A percentile compares a stretch with the other conserved stretches of the same genome.
phyloP scores from a whole-genome alignment of 192 early-diverging fungal species.

The Podila epigama region DNA sequence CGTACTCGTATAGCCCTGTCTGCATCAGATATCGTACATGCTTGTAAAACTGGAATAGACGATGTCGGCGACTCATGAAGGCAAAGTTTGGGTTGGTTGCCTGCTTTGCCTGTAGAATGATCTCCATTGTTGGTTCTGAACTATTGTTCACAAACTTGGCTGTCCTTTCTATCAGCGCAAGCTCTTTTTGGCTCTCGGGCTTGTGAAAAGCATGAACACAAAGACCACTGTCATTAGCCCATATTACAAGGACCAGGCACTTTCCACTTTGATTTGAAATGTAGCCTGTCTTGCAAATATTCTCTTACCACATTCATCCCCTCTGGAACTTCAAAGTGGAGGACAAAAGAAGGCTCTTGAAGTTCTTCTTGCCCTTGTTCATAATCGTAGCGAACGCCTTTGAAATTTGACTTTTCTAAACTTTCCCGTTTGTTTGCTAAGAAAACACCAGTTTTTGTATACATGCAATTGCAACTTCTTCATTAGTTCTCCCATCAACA shows the following conservation, averaged over 20 bases:
- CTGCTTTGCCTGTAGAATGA: slow-evolving; percentile 77
- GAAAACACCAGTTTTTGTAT: neutral
- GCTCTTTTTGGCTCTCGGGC: slow-evolving; percentile 64
- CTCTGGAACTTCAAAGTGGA: slow-evolving; percentile 60
- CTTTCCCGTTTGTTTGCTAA: slow-evolving; percentile 16
- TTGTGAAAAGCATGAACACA: slow-evolving; percentile 5
- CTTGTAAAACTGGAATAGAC: slow-evolving; percentile 75
- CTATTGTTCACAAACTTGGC: slow-evolving; percentile 70
- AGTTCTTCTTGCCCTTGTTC: slow-evolving; percentile 9
- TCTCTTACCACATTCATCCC: slow-evolving; percentile 53
- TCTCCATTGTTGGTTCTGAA: slow-evolving; percentile 69
- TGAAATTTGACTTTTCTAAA: slow-evolving; percentile 7
- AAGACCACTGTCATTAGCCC: neutral
- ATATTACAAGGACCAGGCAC: neutral
- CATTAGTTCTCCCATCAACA: too few species aligned
- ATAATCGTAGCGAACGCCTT: slow-evolving; percentile 23
- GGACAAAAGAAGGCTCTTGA: slow-evolving; percentile 20
- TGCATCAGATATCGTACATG: slow-evolving; percentile 69
- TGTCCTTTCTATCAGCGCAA: slow-evolving; percentile 74
- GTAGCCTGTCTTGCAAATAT: too few species aligned
- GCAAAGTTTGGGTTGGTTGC: slow-evolving; percentile 74
- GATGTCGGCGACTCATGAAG: slow-evolving; percentile 66
- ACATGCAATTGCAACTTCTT: too few species aligned
- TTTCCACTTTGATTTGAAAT: neutral
- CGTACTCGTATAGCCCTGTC: slow-evolving; percentile 66